These are phyloP conservation scores for Mycena leptocephala DNA, from an alignment of 768 basidiomycete genomes.

Conservation along the genomic window DNA sequence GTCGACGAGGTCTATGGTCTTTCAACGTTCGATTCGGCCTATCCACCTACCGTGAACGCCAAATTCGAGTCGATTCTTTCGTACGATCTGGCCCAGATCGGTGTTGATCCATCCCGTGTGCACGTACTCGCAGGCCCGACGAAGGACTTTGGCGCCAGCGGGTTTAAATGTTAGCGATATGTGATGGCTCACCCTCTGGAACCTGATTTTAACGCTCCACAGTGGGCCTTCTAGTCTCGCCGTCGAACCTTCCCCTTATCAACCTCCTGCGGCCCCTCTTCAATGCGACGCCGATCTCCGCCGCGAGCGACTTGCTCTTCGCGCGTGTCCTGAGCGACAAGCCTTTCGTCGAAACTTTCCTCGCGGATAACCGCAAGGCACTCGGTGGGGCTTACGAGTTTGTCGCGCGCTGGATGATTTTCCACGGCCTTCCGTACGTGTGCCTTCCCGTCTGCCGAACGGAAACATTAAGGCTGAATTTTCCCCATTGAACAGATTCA, in stretches of 20 bases:
- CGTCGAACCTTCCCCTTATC: constrained; percentile 30
- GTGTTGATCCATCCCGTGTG: constrained; percentile 41
- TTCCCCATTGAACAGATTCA: constrained; percentile 8
- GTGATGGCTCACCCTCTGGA: not conserved
- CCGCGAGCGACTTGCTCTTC: constrained; percentile 42
- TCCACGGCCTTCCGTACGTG: constrained; percentile 34
- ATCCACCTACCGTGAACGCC: constrained; percentile 28
- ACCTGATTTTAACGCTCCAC: not conserved
- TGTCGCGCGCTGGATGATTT: constrained; percentile 41
- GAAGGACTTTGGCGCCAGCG: constrained; percentile 49
- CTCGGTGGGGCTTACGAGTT: constrained; percentile 42
- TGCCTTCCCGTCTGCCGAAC: not conserved
- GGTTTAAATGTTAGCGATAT: constrained; percentile 36
- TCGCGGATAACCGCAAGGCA: constrained; percentile 32
- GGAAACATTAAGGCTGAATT: not conserved
- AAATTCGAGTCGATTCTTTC: constrained; percentile 42
- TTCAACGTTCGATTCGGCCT: constrained; percentile 41
- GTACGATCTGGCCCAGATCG: constrained; percentile 35
- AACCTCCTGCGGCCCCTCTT: constrained; percentile 35
- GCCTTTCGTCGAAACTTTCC: constrained; percentile 32
- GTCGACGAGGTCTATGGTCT: constrained; percentile 50
- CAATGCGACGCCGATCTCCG: constrained; percentile 40
- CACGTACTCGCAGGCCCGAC: constrained; percentile 49
- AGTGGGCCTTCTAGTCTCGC: constrained; percentile 43
- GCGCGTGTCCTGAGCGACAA: constrained; percentile 41